Conservation (phyloP, 495 filamentous ascomycete species). For the Terfezia boudieri region DNA sequence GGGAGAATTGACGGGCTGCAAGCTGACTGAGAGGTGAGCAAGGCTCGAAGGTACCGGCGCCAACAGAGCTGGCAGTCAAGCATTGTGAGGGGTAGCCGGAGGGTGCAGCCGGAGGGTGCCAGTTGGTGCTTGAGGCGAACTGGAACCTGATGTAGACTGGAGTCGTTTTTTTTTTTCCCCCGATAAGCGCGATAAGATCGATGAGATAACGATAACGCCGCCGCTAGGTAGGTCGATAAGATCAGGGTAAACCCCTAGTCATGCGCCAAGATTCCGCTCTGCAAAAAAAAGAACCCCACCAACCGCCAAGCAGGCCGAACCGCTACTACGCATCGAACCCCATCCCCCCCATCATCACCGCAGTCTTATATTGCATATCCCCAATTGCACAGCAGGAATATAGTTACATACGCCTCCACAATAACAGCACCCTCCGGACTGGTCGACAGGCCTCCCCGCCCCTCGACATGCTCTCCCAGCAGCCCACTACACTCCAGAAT, state of each 20-base stretch:
- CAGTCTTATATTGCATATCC: neutral
- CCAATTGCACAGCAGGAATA: too few species aligned
- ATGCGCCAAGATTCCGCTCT: neutral
- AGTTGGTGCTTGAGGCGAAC: neutral
- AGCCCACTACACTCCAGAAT: neutral
- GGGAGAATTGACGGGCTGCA: neutral
- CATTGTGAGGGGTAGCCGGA: constrained; percentile 3
- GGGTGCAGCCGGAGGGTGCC: neutral
- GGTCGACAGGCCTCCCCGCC: neutral
- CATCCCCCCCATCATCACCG: neutral
- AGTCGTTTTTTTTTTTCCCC: neutral
- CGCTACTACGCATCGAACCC: neutral
- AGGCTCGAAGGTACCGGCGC: neutral
- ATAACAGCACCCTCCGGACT: neutral
- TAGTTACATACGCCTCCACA: neutral
- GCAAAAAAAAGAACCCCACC: neutral
- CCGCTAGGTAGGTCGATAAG: too few species aligned
- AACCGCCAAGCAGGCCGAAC: neutral
- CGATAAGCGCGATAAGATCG: neutral
- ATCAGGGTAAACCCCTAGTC: neutral
- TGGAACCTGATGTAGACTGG: neutral
- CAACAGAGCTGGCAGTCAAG: constrained; percentile 7
- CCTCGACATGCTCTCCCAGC: neutral
- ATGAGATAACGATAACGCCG: neutral
- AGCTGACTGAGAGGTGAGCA: neutral